These are phyloP conservation scores for Trichomonas gallinae DNA, from an alignment of 208 protist genomes.

Conservation along the genomic window DNA sequence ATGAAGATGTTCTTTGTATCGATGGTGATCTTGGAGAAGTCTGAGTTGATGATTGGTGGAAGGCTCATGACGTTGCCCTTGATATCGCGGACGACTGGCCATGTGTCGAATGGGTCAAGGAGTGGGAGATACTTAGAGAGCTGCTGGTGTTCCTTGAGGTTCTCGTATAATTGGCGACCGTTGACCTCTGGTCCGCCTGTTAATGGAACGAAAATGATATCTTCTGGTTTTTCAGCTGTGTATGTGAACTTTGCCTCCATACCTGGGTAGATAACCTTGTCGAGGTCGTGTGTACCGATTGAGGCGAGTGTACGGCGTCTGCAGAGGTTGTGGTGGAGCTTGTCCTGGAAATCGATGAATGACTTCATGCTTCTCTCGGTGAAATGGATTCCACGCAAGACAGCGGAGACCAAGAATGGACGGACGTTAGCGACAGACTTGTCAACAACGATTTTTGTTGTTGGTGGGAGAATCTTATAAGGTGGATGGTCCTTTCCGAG, in stretches of 20 bases:
- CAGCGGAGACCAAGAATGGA: constrained; percentile 84
- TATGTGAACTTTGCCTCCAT: constrained; percentile 28
- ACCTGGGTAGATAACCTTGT: constrained; percentile 59
- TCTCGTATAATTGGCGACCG: constrained; percentile 29
- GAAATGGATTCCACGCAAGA: constrained; percentile 84
- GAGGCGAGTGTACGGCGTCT: constrained; percentile 80
- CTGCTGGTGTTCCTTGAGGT: constrained; percentile 9
- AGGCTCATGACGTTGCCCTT: constrained; percentile 72
- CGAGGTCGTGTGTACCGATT: constrained; percentile 98
- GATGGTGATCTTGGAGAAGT: constrained; percentile 82
- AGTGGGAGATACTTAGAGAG: constrained; percentile 29
- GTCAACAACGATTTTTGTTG: not conserved
- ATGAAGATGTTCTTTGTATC: constrained; percentile 94
- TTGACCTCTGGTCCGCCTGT: constrained; percentile 34
- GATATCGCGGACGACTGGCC: constrained; percentile 46
- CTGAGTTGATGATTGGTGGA: constrained; percentile 97
- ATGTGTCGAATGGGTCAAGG: constrained; percentile 26
- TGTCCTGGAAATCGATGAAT: constrained; percentile 80
- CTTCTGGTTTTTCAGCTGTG: constrained; percentile 30
- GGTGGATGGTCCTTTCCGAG: constrained; percentile 28
- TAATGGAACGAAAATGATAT: constrained; percentile 43
- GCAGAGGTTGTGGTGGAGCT: constrained; percentile 29
- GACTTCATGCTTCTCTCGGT: constrained; percentile 70
- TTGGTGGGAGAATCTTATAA: constrained; percentile 20
- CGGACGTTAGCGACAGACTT: constrained; percentile 57